Percentiles rank a stretch among this genome's conserved stretches.
phyloP scores from a whole-genome alignment of 139 green algal species.

The Coelastrella sp. region DNA sequence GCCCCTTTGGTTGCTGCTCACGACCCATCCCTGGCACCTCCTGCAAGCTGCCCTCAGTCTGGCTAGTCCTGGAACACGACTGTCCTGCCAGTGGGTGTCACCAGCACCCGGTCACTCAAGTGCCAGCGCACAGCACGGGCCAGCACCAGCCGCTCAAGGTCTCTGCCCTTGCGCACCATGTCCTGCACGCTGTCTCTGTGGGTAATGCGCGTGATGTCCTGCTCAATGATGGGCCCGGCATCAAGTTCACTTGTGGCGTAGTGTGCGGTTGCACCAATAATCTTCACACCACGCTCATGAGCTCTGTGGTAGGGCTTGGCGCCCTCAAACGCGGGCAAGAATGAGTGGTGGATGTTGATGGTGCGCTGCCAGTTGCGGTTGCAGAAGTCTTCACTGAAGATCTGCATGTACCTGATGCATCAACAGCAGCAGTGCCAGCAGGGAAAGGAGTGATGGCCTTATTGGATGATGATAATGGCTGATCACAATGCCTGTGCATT shows the following conservation, averaged over 20 bases:
- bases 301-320: slow-evolving; percentile 68
- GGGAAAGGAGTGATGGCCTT: not conserved
- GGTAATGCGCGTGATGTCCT: slow-evolving; percentile 79
- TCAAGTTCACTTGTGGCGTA: slow-evolving; percentile 77
- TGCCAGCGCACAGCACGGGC: slow-evolving; percentile 78
- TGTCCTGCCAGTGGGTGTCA: slow-evolving; percentile 70
- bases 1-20: not conserved
- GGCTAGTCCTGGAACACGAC: slow-evolving; percentile 81
- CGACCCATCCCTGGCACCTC: not conserved
- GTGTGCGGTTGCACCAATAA: slow-evolving; percentile 89
- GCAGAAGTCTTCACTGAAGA: slow-evolving; percentile 79
- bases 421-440: slow-evolving; percentile 1
- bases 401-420: slow-evolving; percentile 64
- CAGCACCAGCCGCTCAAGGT: slow-evolving; percentile 86
- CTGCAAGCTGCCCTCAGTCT: not conserved
- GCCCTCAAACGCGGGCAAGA: slow-evolving; percentile 87
- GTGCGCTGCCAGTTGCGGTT: slow-evolving; percentile 68
- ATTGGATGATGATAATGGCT: not conserved
- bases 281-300: slow-evolving; percentile 81
- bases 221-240: slow-evolving; percentile 32
- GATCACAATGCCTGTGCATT: not conserved
- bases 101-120: slow-evolving; percentile 78
- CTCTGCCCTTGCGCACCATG: slow-evolving; percentile 74
- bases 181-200: slow-evolving; percentile 76
- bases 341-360: slow-evolving; percentile 93